phyloP scores from a whole-genome alignment of 2,329 filamentous ascomycete species.

The Pseudogymnoascus sp. region DNA sequence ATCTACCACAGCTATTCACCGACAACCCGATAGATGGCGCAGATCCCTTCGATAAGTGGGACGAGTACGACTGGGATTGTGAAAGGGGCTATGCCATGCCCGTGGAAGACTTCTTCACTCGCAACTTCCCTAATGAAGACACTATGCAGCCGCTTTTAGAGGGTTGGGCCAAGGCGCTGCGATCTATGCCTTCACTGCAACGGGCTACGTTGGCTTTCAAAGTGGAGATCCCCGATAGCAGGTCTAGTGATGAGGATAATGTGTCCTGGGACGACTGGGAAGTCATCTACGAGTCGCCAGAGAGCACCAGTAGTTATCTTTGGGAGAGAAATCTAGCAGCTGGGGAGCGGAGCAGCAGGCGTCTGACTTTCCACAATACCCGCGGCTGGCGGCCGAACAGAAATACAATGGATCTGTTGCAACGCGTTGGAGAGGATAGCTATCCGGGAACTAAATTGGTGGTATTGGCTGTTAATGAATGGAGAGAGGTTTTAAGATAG shows the following conservation, averaged over 20 bases:
- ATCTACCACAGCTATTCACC: neutral
- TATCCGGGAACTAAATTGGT: neutral
- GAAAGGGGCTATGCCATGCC: neutral
- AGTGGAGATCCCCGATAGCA: too few species aligned
- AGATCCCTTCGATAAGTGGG: neutral
- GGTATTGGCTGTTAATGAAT: neutral
- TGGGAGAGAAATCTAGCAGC: neutral
- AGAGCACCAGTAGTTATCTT: neutral
- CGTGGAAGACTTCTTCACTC: neutral
- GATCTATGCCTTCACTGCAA: neutral
- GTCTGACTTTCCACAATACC: neutral
- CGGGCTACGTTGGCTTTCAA: neutral
- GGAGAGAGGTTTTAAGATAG: neutral
- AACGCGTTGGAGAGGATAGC: neutral
- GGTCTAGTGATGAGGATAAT: neutral
- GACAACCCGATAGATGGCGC: neutral
- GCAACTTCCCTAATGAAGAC: neutral
- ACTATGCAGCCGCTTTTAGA: neutral
- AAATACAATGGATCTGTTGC: neutral
- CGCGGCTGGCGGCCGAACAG: neutral
- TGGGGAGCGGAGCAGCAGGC: neutral
- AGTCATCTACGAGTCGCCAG: neutral
- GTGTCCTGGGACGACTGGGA: neutral
- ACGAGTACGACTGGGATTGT: neutral
- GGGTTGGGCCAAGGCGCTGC: neutral